Conservation (phyloP, 169 alveolate genomes). For the Eimeria sp. region DNA sequence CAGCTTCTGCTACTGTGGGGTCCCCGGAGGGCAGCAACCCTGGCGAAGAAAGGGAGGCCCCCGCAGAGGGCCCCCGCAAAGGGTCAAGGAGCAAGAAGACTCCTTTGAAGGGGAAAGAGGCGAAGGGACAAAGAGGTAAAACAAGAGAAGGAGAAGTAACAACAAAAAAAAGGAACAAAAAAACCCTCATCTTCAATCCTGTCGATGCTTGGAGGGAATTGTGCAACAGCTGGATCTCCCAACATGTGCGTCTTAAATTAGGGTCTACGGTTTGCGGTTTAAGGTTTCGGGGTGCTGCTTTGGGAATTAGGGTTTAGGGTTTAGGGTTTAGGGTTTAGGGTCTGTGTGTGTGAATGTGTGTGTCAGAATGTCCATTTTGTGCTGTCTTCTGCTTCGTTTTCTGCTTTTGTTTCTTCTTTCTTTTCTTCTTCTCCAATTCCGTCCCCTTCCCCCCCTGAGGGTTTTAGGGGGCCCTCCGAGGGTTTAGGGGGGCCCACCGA, state of each 20-base stretch:
- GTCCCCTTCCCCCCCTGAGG: neutral
- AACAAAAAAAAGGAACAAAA: neutral
- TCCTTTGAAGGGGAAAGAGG: too few relatives aligned
- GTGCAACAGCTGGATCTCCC: neutral
- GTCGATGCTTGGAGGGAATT: neutral
- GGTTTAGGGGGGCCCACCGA: neutral
- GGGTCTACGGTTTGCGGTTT: conserved; percentile 1
- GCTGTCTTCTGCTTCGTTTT: neutral
- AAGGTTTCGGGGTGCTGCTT: neutral
- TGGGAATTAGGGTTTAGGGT: conserved; percentile 10
- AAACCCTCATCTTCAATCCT: conserved; percentile 17
- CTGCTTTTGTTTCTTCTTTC: neutral
- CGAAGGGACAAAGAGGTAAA: neutral
- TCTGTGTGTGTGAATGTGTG: neutral
- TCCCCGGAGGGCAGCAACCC: too few relatives aligned
- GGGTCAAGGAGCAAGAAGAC: neutral
- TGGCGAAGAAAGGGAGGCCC: neutral
- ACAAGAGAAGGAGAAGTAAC: neutral
- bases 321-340: conserved; percentile 41
- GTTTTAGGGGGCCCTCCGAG: conserved; percentile 16
- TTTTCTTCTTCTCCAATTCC: neutral
- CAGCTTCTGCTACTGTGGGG: too few relatives aligned
- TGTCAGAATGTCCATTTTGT: neutral
- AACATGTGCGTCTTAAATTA: neutral
- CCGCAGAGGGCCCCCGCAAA: neutral